Evolutionary conservation across 306 rosid genomes (phyloP), one percentile per base, ranked within the genome.

Genomic region (Arachis stenosperma): DNA sequence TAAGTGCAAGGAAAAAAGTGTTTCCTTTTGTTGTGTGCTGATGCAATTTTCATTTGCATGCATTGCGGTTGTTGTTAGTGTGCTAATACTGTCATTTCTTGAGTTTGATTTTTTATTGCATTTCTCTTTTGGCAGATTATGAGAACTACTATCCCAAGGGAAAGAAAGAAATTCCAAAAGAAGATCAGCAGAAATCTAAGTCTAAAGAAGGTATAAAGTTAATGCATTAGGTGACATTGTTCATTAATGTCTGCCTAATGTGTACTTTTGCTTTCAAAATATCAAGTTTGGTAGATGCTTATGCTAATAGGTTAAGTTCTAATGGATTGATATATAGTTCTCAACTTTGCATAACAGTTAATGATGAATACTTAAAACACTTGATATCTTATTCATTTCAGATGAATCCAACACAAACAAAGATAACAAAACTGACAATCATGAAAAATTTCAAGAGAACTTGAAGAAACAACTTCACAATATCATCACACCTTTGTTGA

Each of bases 91-190:
- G 6, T 7, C 43, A 44, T 10, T 44, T 44, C 27, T 22, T 2
- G 13, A 10, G 11, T 46, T 46, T 46, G 51, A 10, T 8, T 46
- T 46, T 11, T 46, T 42, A 42, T 42, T 4, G 51, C 11, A 3
- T 13, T 3, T n/a, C 3, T 14, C 6, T n/a, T n/a, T 14, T 52
- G 67, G 82, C 90, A 94, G 97, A 88, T 73, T 91, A 82, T 82
- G 92, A 94, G 85, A 94, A 94, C 81, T 94, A 75, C 51, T 86
- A 84, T 69, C 98, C 98, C 13, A 91, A 94, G 80, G 91, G 75
- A 50, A 91, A 94, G 91, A 91, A 94, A 84, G 98, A 89, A 67
- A 53, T 55, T 67, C 95, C 97, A 0, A 89, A 94, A 68, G 96
- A 89, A 41, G 27, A 84, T 9, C 95, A 77, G 22, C 86, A 84